Evolutionary conservation across 768 basidiomycete species (phyloP).

Genomic region (Rhodotorula sphaerocarpa): DNA sequence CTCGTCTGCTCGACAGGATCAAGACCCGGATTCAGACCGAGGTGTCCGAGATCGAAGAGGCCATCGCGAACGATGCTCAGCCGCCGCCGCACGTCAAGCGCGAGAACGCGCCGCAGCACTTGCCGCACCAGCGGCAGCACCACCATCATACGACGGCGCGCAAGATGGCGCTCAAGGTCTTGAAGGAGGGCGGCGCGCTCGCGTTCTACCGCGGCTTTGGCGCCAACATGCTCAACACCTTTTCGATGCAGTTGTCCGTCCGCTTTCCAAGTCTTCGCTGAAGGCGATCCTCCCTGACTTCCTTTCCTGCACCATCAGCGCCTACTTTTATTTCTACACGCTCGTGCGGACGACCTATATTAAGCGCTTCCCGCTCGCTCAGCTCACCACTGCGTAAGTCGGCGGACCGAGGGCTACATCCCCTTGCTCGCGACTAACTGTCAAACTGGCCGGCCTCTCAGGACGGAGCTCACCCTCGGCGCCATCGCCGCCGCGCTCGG

Average conservation of each 20-base stretch:
- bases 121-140: constrained; percentile 24
- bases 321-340: constrained; percentile 99
- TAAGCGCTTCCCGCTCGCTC: constrained; percentile 59
- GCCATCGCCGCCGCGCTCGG: constrained; percentile 88
- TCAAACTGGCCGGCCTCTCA: constrained; percentile 16
- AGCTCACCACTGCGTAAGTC: constrained; percentile 37
- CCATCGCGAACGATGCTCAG: constrained; percentile 6
- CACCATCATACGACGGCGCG: constrained; percentile 51
- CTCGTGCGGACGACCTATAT: constrained; percentile 76
- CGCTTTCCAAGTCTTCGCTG: not conserved
- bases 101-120: constrained; percentile 46
- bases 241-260: constrained; percentile 75
- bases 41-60: constrained; percentile 28
- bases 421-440: not conserved
- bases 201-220: constrained; percentile 87
- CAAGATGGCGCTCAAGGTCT: constrained; percentile 59
- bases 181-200: constrained; percentile 67
- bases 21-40: constrained; percentile 91
- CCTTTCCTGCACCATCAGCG: constrained; percentile 42
- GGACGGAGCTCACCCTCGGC: constrained; percentile 68
- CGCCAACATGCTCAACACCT: constrained; percentile 96
- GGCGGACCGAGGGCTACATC: too few species aligned
- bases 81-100: constrained; percentile 46
- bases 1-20: constrained; percentile 50
- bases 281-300: not conserved